Evolutionary conservation across 352 stramenopile genomes (phyloP), one percentile per base, ranked within the genome.

Genomic region (Pythium plurisporium): DNA sequence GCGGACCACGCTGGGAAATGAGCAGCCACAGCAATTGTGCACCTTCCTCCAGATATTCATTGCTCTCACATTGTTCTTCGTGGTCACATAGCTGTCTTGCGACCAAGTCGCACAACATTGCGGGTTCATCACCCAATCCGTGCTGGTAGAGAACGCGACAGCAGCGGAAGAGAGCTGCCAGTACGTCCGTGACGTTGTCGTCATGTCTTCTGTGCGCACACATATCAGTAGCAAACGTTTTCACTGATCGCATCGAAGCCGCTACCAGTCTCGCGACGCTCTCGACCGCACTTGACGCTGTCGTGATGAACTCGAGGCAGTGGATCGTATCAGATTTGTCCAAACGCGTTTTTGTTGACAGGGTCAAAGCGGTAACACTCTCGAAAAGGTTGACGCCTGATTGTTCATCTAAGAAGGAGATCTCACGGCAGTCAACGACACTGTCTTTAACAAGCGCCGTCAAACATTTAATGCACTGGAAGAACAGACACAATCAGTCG

Each of bases 391-490:
- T 43, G 2, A 20, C 10, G 2, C 33, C 23, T 6, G 42, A 37
- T 10, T 12, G 30, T 14, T n/a, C 8, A 33, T 14, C 14, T 1
- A 46, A 4, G 19, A 22, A 42, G 15, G 8, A 22, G 31, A 44
- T 47, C 25, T 50, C 42, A 17, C 31, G n/a, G 5, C 40, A 37
- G n/a, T 61, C 53, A 11, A 61, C 43, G 10, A 54, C 43, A 27
- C 53, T 61, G 33, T n/a, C 33, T 15, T 12, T 26, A 0, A 43
- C 27, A 1, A 61, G 34, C 7, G 23, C 9, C 14, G 11, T 22
- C 25, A 53, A 27, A 8, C 48, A 34, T 3, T 48, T 23, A 11
- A 61, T 25, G 8, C 17, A 25, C 53, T 61, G 31, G 17, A 31
- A 44, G 17, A 30, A 36, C 22, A 38, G 10, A 41, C 5, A 41